Base-by-base conservation (phyloP, 805 yeast genomes). In the Debaryomyces maramus region DNA sequence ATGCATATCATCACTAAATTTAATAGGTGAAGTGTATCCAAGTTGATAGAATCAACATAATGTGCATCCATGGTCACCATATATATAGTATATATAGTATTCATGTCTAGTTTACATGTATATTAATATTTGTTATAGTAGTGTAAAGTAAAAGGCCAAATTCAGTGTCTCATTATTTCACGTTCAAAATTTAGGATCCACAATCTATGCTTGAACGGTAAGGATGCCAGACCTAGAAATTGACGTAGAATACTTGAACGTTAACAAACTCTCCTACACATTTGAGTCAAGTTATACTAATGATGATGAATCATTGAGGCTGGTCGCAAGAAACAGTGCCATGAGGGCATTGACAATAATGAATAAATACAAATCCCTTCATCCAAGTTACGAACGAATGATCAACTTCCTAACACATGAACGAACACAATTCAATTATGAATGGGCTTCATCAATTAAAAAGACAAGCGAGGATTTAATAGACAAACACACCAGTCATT, bases 301-400 rank as follows among this genome's bases (percentile, higher is more conserved):
- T 14, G 30, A 32, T 10, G n/a, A 23, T 24, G 29, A 13, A n/a
- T 10, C 19, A 11, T 15, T 18, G n/a, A 27, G 23, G 15, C 21
- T 14, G 21, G 21, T 11, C 11, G 36, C 37, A 9, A n/a, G 18
- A 18, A 31, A 23, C 20, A 23, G 21, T 16, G 40, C 46, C 8
- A 17, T 19, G 3, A 28, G 34, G 4, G 46, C 50, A 15, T 38
- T 61, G 9, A 33, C 27, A 4, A 30, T 63, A 11, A 61, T 64
- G 63, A 52, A 59, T 15, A 41, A 48, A 16, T 54, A 55, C 39
- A 41, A 48, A 24, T 49, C 51, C 3, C 38, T 59, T 13, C 56
- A 57, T 40, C 61, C 63, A 3, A 6, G 16, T 11, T 43, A 44
- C 22, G 26, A 35, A n/a, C 26, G 28, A 10, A 30, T 51, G 34